Base-by-base conservation (phyloP, 192 early-diverging fungal species). In the Coemansia aciculifera region DNA sequence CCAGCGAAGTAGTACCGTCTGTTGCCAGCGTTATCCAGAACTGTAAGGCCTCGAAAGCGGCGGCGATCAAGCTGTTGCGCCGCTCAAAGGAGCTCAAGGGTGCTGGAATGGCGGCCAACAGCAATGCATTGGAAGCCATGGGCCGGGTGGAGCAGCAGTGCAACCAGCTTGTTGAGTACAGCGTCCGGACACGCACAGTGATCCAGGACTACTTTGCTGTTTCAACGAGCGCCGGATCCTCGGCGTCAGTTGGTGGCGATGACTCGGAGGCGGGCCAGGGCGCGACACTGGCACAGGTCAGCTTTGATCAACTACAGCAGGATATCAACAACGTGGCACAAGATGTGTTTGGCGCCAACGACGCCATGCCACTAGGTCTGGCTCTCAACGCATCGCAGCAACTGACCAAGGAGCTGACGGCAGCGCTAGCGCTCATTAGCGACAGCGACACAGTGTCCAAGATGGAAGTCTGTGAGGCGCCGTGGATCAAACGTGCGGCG, bases 401-500 rank as follows among this genome's bases (percentile, higher is more conserved):
- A 12, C 69, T 79, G 54, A 63, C 66, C 21, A 51, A 62, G 57
- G 71, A 73, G 37, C 62, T 79, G 19, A 39, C 38, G 37, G 46
- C 52, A 4, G 61, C 62, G 12, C 68, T 79, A 12, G 60, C 74
- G 17, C 36, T 52, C 17, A 36, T 79, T 27, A 39, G 44, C 67
- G 59, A 68, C 34, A 51, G 67, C 15, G 38, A 27, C 46, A 61
- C 42, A 36, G 24, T 42, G 13, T 23, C 39, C 31, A 60, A 32
- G 32, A 67, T 51, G n/a, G 52, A 43, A 0, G 64, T 59, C 2
- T 4, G 69, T 5, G 88, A 85, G 43, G 83, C 89, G 59, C 93
- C 95, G 21, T 96, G 96, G 96, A 71, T 89, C 44, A 78, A 81
- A 62, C 85, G 94, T 8, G 91, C 94, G n/a, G 85, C 85, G 49